Evolutionary conservation across 805 yeast species (phyloP).

Genomic region (Saccharomycopsis fermentans): DNA sequence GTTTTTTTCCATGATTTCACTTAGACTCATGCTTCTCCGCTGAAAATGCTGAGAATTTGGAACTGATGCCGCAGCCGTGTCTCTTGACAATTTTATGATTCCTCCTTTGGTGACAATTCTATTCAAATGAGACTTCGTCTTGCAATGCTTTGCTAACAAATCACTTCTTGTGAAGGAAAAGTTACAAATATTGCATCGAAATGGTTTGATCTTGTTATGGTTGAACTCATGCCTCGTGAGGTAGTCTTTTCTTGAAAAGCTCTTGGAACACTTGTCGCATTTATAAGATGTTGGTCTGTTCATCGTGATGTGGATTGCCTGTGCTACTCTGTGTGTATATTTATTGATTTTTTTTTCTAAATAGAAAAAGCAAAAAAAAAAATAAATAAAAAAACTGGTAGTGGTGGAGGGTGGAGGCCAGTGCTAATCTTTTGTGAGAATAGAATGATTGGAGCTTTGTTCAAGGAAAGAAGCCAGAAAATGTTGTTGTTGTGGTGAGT

Average conservation of each 20-base stretch:
- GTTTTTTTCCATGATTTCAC: background rate
- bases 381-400: no score
- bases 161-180: constrained; percentile 17
- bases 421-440: no score
- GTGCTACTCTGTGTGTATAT: no score
- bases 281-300: background rate
- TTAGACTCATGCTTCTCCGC: background rate
- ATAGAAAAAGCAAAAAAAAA: no score
- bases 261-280: constrained; percentile 22
- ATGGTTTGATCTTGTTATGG: constrained; percentile 14
- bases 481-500: no score
- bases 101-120: background rate
- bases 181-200: constrained; percentile 15
- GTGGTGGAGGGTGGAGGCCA: background rate
- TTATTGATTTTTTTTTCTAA: no score
- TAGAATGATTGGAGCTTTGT: no score
- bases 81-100: background rate
- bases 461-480: no score
- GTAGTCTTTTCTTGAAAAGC: constrained; percentile 19
- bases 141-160: constrained; percentile 15
- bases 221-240: constrained; percentile 16
- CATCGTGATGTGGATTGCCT: background rate
- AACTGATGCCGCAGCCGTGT: background rate
- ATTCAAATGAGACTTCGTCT: constrained; percentile 12
- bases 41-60: background rate